Base-by-base conservation (phyloP, 2,329 filamentous ascomycete genomes). In the Paecilomyces niveus region DNA sequence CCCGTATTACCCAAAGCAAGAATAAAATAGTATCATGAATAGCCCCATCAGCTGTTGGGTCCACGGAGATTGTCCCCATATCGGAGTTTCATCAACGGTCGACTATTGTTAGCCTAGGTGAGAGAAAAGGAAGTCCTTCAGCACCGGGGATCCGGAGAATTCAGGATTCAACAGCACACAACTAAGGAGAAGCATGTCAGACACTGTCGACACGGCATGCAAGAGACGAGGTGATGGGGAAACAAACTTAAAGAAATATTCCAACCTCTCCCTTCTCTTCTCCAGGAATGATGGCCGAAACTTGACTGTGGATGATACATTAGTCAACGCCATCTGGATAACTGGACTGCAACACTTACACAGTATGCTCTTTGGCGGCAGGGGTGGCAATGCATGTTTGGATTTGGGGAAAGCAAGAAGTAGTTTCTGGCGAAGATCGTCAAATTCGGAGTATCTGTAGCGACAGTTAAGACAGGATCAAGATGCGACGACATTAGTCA, bases 101-200 rank as follows among this genome's bases (percentile, higher is more conserved):
- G 9, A 33, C 1, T 6, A 13, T 3, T 15, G 52, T 33, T 21
- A 56, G 54, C 45, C 35, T 22, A 56, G 5, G 29, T 56, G 54
- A 24, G 54, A 52, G 72, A 96, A 94, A 55, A 97, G 81, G 70
- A 97, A 97, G 59, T 96, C 91, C 71, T 94, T 96, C 51, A 96
- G 80, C 1, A 96, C 85, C 0, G 92, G 90, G n/a, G 90, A 94
- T 10, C 89, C 89, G 33, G 92, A 90, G 70, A 97, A 97, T 73
- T 97, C 92, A 0, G 93, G 93, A 72, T 97, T 97, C 31, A 97
- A 78, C 64, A 97, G 77, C 61, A 97, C 87, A 76, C 92, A 97
- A 71, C 91, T 96, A 69, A 8, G 32, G 52, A 59, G 63, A 57
- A 59, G 39, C 39, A 54, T 52, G 21, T 45, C 10, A 56, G 49